A percentile compares a stretch with the other conserved stretches of the same genome.
These are phyloP conservation scores for Penicillium sumatraense DNA, from an alignment of 2,329 filamentous ascomycete species.

Conservation along the genomic window DNA sequence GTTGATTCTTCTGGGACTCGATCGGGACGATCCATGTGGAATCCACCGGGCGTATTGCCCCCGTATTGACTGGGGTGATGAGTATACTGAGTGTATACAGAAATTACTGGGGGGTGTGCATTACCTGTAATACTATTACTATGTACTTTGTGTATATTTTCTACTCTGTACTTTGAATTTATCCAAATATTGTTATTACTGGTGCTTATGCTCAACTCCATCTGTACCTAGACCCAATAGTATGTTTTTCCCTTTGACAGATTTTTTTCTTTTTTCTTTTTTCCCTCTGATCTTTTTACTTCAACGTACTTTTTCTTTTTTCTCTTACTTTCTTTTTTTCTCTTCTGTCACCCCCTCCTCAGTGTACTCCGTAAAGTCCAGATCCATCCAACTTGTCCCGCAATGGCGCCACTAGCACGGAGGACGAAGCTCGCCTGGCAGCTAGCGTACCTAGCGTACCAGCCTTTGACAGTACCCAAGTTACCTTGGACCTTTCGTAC, in stretches of 20 bases:
- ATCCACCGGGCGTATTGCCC: conserved; percentile 17
- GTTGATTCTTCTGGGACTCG: conserved; percentile 30
- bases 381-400: not conserved
- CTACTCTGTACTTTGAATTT: too few relatives aligned
- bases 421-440: not conserved
- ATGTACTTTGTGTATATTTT: not conserved
- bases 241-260: not conserved
- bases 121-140: not conserved
- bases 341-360: not conserved
- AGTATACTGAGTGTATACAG: not conserved
- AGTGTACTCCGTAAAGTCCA: not conserved
- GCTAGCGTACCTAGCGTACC: conserved; percentile 1
- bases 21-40: conserved; percentile 31
- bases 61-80: conserved; percentile 11
- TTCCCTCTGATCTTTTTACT: not conserved
- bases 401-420: conserved; percentile 1
- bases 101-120: conserved; percentile 1
- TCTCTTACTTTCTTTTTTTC: not conserved
- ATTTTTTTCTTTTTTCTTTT: not conserved
- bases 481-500: too few relatives aligned
- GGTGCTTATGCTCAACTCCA: conserved; percentile 8
- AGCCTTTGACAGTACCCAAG: not conserved
- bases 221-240: conserved; percentile 5
- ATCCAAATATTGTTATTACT: not conserved
- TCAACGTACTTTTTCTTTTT: not conserved